Conservation (phyloP, 257 asterid species). For the Coffea canephora region DNA sequence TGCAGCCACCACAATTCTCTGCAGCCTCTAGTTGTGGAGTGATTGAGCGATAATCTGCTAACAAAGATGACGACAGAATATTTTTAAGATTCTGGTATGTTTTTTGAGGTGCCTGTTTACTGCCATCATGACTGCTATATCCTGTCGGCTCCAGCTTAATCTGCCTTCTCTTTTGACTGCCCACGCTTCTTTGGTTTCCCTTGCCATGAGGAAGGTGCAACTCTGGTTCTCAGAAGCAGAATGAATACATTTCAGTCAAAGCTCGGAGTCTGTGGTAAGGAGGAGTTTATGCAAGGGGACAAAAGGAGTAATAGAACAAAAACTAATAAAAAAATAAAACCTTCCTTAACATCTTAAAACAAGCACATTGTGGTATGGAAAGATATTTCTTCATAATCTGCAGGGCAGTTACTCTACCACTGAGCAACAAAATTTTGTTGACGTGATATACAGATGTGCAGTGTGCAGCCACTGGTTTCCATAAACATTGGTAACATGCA, state of each 20-base stretch:
- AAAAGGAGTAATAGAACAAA: not conserved
- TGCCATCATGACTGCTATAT: slow-evolving; percentile 12
- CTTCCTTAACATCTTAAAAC: not conserved
- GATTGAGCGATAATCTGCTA: slow-evolving; percentile 27
- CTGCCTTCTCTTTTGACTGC: slow-evolving; percentile 19
- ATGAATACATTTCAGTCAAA: slow-evolving; percentile 1
- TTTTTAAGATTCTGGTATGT: slow-evolving; percentile 26
- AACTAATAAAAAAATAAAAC: not conserved
- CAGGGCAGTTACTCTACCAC: not conserved
- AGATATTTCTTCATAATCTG: too few relatives aligned
- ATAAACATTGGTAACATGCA: not conserved
- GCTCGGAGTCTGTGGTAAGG: not conserved
- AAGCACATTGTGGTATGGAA: not conserved
- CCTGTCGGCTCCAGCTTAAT: slow-evolving; percentile 18
- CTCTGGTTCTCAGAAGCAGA: slow-evolving; percentile 28
- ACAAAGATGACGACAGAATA: slow-evolving; percentile 24
- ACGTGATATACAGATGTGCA: too few relatives aligned
- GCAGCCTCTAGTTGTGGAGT: slow-evolving; percentile 55
- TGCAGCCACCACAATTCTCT: slow-evolving; percentile 46
- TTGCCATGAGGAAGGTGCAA: slow-evolving; percentile 14
- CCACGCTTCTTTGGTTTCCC: slow-evolving; percentile 24
- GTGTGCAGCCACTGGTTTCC: not conserved
- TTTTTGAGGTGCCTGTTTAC: slow-evolving; percentile 34
- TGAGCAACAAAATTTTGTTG: not conserved
- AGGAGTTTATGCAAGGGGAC: not conserved